Percentiles rank a stretch among this genome's conserved stretches.
Conservation (phyloP, 1,139 yeast species). For the Lodderomyces orthopsilosis region DNA sequence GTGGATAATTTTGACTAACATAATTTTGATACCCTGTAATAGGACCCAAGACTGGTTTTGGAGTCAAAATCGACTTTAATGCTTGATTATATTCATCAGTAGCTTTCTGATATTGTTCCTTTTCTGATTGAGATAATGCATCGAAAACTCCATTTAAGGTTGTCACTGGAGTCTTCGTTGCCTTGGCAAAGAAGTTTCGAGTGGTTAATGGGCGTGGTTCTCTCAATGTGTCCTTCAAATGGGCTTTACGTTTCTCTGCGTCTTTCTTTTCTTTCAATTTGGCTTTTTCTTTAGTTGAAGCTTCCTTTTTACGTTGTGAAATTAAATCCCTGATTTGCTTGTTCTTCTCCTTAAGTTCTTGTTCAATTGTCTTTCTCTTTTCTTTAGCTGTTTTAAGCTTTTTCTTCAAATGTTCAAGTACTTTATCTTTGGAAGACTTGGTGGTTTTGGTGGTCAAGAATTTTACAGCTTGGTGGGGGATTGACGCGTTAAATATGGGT, state of each 20-base stretch:
- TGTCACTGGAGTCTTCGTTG: conserved; percentile 13
- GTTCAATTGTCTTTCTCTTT: not conserved
- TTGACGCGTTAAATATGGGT: not conserved
- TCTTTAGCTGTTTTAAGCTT: not conserved
- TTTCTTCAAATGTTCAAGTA: not conserved
- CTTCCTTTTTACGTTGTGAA: not conserved
- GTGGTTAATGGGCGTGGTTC: conserved; percentile 4
- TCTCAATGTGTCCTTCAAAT: conserved; percentile 11
- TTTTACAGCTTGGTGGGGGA: not conserved
- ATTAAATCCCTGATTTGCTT: not conserved
- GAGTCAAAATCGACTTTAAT: conserved; percentile 23
- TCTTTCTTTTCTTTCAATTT: conserved; percentile 15
- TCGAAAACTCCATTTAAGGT: conserved; percentile 11
- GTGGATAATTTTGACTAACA: conserved; percentile 27
- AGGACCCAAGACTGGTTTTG: conserved; percentile 41
- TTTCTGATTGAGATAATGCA: conserved; percentile 23
- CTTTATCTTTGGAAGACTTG: not conserved
- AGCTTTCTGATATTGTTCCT: conserved; percentile 20
- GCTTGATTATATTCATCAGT: conserved; percentile 31
- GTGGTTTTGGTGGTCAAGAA: not conserved
- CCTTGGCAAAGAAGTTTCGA: conserved; percentile 16
- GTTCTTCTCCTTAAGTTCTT: not conserved
- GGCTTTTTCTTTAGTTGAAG: conserved; percentile 8
- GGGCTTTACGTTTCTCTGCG: conserved; percentile 10
- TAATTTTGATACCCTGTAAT: conserved; percentile 30